Evolutionary conservation across 345 rosid species (phyloP).

Genomic region (Sisymbrium altissimum): DNA sequence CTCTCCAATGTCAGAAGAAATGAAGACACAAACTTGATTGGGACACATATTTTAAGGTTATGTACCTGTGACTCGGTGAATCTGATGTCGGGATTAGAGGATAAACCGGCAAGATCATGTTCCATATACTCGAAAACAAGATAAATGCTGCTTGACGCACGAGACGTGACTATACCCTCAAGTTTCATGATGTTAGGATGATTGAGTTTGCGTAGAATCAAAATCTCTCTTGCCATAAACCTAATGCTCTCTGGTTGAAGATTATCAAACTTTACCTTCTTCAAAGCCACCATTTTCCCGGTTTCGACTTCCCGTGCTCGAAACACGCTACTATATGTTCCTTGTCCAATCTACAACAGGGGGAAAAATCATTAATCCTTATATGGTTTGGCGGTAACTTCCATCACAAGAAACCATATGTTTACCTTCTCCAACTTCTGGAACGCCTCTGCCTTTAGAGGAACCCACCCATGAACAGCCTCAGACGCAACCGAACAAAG

Average conservation of each 20-base stretch:
- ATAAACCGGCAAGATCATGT: slow-evolving; percentile 74
- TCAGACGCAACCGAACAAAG: slow-evolving; percentile 61
- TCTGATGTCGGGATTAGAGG: slow-evolving; percentile 50
- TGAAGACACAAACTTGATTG: not conserved
- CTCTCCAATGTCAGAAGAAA: not conserved
- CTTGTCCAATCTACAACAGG: slow-evolving; percentile 71
- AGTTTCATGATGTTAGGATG: slow-evolving; percentile 74
- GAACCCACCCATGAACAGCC: slow-evolving; percentile 74
- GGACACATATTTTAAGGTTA: not conserved
- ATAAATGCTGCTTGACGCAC: slow-evolving; percentile 54
- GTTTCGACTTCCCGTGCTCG: slow-evolving; percentile 68
- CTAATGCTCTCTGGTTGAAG: slow-evolving; percentile 72
- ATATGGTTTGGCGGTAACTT: not conserved
- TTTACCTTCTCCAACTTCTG: slow-evolving; percentile 78
- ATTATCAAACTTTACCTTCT: slow-evolving; percentile 74
- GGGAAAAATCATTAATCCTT: not conserved
- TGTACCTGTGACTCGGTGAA: slow-evolving; percentile 65
- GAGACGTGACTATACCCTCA: slow-evolving; percentile 69
- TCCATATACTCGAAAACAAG: slow-evolving; percentile 88
- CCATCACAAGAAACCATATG: slow-evolving; percentile 10
- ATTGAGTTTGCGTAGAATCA: slow-evolving; percentile 68
- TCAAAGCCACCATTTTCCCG: slow-evolving; percentile 67
- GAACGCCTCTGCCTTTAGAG: slow-evolving; percentile 60
- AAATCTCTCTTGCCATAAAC: slow-evolving; percentile 78
- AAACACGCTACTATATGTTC: slow-evolving; percentile 81